These are phyloP conservation scores for Euphorbia celastroides DNA, from an alignment of 441 rosid species.

Conservation along the genomic window DNA sequence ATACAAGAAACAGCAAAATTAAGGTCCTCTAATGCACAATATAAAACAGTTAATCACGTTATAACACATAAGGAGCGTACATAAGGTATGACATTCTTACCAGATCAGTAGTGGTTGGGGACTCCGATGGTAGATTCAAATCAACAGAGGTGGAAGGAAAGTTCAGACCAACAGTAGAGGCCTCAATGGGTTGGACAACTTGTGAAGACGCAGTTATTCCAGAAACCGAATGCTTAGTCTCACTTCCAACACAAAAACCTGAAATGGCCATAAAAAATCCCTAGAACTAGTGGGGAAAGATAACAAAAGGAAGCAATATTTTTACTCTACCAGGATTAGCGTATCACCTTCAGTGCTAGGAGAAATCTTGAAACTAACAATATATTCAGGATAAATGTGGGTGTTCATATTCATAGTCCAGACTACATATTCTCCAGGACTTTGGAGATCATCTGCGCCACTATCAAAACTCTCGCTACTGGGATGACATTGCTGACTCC, in stretches of 20 bases:
- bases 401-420: constrained; percentile 95
- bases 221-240: constrained; percentile 49
- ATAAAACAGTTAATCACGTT: too few relatives aligned
- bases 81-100: constrained; percentile 30
- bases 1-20: background rate
- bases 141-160: constrained; percentile 20
- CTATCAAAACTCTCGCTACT: constrained; percentile 74
- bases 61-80: too few relatives aligned
- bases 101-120: constrained; percentile 17
- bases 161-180: constrained; percentile 32
- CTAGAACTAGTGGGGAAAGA: constrained; percentile 25
- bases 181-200: constrained; percentile 32
- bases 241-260: constrained; percentile 46
- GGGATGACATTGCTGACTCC: constrained; percentile 56
- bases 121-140: constrained; percentile 17
- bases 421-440: constrained; percentile 54
- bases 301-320: constrained; percentile 11
- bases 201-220: constrained; percentile 40
- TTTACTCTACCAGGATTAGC: constrained; percentile 26
- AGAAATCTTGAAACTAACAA: constrained; percentile 87
- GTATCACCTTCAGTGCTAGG: constrained; percentile 69
- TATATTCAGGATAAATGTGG: constrained; percentile 81
- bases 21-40: background rate
- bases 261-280: constrained; percentile 28
- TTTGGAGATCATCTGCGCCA: constrained; percentile 79